These are phyloP conservation scores for Fraxinus xanthoxyloides DNA, from an alignment of 305 asterid genomes.

Conservation along the genomic window DNA sequence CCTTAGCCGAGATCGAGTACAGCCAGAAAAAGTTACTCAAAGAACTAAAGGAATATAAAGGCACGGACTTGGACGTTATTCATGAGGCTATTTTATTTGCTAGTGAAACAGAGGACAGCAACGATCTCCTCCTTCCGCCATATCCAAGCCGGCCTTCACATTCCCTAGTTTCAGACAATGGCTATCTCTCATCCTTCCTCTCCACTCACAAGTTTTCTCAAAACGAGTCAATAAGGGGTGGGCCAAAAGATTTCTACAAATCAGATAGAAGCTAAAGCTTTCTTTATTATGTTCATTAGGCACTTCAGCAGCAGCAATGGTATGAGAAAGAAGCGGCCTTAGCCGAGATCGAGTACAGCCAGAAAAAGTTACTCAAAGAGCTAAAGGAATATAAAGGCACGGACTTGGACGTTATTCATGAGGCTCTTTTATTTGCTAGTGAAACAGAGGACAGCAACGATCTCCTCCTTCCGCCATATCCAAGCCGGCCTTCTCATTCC, in stretches of 20 bases:
- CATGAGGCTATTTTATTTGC: slow-evolving; percentile 50
- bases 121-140: slow-evolving; percentile 51
- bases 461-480: slow-evolving; percentile 56
- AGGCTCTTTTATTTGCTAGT: slow-evolving; percentile 48
- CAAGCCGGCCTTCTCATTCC: slow-evolving; percentile 36
- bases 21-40: slow-evolving; percentile 76
- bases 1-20: slow-evolving; percentile 66
- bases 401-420: slow-evolving; percentile 44
- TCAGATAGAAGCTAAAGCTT: slow-evolving; percentile 10
- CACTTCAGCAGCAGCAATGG: slow-evolving; percentile 80
- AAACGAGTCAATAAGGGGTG: slow-evolving; percentile 20
- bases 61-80: slow-evolving; percentile 52
- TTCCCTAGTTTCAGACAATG: slow-evolving; percentile 28
- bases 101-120: slow-evolving; percentile 37
- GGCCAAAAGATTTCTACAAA: slow-evolving; percentile 11
- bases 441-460: slow-evolving; percentile 37
- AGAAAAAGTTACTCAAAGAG: slow-evolving; percentile 68
- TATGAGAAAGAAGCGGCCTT: slow-evolving; percentile 80
- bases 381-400: slow-evolving; percentile 83
- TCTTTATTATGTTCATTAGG: slow-evolving; percentile 39
- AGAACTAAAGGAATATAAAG: slow-evolving; percentile 77
- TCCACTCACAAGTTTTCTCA: slow-evolving; percentile 19
- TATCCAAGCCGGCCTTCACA: slow-evolving; percentile 41
- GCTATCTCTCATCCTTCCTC: slow-evolving; percentile 26
- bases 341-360: slow-evolving; percentile 70